phyloP scores from a whole-genome alignment of 2,329 filamentous ascomycete genomes.

The Blastomyces percursus region DNA sequence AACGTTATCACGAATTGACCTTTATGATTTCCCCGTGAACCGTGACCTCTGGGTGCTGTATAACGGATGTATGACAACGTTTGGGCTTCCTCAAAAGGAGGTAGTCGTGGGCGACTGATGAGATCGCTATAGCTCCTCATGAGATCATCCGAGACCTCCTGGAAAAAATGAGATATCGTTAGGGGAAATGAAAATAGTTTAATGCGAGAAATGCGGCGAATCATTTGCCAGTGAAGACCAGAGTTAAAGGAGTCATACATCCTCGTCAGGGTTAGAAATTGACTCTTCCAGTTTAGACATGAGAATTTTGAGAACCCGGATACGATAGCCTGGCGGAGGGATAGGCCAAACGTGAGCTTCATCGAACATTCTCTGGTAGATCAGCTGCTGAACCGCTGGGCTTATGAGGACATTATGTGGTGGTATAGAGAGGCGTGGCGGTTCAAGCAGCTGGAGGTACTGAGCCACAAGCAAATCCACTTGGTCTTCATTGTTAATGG shows the following conservation, averaged over 20 bases:
- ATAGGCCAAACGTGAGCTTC: slow-evolving; percentile 43
- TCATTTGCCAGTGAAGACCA: slow-evolving; percentile 12
- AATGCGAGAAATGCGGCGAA: slow-evolving; percentile 3
- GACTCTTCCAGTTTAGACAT: slow-evolving; percentile 58
- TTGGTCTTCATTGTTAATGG: slow-evolving; percentile 18
- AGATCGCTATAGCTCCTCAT: slow-evolving; percentile 58
- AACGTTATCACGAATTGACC: slow-evolving; percentile 29
- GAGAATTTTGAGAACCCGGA: slow-evolving; percentile 63
- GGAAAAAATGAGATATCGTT: slow-evolving; percentile 19
- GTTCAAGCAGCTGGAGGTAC: slow-evolving; percentile 65
- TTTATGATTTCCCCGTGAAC: background rate
- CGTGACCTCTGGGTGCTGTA: slow-evolving; percentile 26
- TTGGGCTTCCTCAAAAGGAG: slow-evolving; percentile 56
- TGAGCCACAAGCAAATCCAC: slow-evolving; percentile 47
- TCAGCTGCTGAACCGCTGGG: slow-evolving; percentile 51
- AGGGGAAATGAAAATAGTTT: slow-evolving; percentile 9
- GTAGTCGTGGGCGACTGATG: slow-evolving; percentile 52
- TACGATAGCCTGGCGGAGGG: slow-evolving; percentile 58
- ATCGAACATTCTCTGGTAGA: slow-evolving; percentile 59
- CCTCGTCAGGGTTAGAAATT: slow-evolving; percentile 70
- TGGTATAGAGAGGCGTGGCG: slow-evolving; percentile 52
- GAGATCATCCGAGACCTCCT: slow-evolving; percentile 78
- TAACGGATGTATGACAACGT: slow-evolving; percentile 68
- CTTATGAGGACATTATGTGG: slow-evolving; percentile 46
- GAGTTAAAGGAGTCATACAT: slow-evolving; percentile 49